Base-by-base conservation (phyloP, 495 filamentous ascomycete genomes). In the Darksidea phi region DNA sequence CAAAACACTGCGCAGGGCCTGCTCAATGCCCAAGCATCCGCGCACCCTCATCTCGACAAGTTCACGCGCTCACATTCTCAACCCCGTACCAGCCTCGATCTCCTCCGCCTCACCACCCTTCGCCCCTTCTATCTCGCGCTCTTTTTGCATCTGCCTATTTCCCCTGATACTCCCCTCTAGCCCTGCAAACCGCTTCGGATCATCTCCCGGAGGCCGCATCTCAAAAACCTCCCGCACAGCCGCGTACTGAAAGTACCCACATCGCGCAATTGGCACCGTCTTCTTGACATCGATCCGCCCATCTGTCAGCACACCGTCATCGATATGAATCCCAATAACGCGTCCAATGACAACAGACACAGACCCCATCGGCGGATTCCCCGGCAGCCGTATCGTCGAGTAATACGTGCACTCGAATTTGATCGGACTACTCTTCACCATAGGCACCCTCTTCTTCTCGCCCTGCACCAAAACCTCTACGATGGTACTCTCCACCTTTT, bases 381-480 rank as follows among this genome's bases (percentile, higher is more conserved):
- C 82, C 0, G 80, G 80, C 23, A 84, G 53, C 4, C 80, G 70
- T 0, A 84, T 24, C 6, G 79, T 84, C 2, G 75, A 71, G 58
- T 82, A 76, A 67, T 82, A 79, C 47, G 70, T 71, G 56, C 82
- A 84, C 67, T 85, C 82, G 52, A 84, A 84, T 54, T 78, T 77
- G 18, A 84, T 76, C 0, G 80, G 82, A 6, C 75, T 79, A 34
- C 74, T 72, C 41, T 71, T 67, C 25, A 83, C 81, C 78, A 82
- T 81, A 0, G 80, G 73, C 0, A 76, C 72, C 0, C 23, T 12
- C 32, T 13, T 18, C 7, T 23, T 25, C 48, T 63, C 18, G 1
- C 26, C 45, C 24, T 37, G 11, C 21, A 64, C 65, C 8, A 17
- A 3, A 48, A 67, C 65, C 0, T 8, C 32, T 20, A n/a, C 56